Evolutionary conservation across 140 eudicot species (phyloP).

Genomic region (Senecio squalidus): DNA sequence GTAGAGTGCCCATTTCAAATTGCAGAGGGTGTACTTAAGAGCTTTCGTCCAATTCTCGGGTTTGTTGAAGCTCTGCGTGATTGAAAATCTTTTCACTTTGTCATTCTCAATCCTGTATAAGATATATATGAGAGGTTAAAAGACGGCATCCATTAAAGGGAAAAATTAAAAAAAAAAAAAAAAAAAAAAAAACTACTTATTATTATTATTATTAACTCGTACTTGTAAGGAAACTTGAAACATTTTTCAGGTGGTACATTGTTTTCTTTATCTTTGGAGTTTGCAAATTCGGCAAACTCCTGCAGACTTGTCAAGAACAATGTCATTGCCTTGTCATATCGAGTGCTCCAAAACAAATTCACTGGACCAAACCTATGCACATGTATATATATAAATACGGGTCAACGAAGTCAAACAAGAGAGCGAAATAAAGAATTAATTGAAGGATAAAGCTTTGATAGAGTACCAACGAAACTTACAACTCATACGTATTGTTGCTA

Average conservation of each 20-base stretch:
- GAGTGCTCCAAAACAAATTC: conserved; percentile 96
- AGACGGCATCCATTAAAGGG: neutral
- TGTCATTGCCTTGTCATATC: conserved; percentile 97
- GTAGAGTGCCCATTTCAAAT: conserved; percentile 95
- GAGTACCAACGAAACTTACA: conserved; percentile 44
- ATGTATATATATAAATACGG: no score
- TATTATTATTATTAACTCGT: conserved; percentile 26
- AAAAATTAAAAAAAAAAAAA: no score
- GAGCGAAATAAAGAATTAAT: neutral
- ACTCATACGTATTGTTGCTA: conserved; percentile 81
- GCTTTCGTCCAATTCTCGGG: conserved; percentile 98
- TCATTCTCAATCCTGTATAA: conserved; percentile 72
- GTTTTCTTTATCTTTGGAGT: conserved; percentile 75
- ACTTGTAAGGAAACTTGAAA: conserved; percentile 94
- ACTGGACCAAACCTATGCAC: conserved; percentile 86
- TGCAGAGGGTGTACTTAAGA: conserved; percentile 89
- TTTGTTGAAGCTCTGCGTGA: conserved; percentile 92
- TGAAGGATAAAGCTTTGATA: neutral
- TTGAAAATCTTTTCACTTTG: conserved; percentile 81
- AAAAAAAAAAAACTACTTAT: no score
- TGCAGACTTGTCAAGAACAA: conserved; percentile 81
- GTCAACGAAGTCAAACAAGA: neutral
- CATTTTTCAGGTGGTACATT: conserved; percentile 79
- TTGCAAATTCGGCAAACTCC: conserved; percentile 86
- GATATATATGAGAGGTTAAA: neutral